Base-by-base conservation (phyloP, 2,329 filamentous ascomycete genomes). In the Penicillium thymicola region DNA sequence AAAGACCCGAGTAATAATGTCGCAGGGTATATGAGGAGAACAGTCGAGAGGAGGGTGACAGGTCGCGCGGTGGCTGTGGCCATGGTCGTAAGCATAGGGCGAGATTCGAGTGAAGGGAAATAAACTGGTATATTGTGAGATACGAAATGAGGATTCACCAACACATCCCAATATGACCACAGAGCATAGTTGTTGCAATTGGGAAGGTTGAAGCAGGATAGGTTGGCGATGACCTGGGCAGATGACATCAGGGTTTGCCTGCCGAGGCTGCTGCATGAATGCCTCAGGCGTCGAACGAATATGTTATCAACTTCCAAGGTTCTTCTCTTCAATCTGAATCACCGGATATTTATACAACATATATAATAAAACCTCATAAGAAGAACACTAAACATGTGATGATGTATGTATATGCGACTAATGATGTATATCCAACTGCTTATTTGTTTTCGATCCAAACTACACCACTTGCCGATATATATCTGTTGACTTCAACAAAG, bases 1-100 rank as follows among this genome's bases (percentile, higher is more conserved):
- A 95, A 69, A 28, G 90, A 89, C 63, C 94, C 94, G 63, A 96
- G 83, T 54, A 91, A 61, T 56, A 99, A 85, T 7, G 92, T 87
- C 27, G 78, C 66, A 4, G 93, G 93, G 77, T 96, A 97, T 58
- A 90, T 76, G 3, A 78, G 72, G 30, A 96, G 82, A 23, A 87
- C 78, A 25, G 81, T 75, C 70, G 95, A 89, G 67, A 87, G 79
- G 55, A 62, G 40, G 49, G 56, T 13, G 8, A 60, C 53, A 44
- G 59, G 57, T 54, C 58, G 57, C 36, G 48, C 32, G 44, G 59
- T 49, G 46, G 59, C 34, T 44, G 62, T 51, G 54, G 63, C 47
- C 63, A 66, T 66, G 46, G 50, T 58, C n/a, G 36, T 43, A 28
- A 40, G 40, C 40, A 52, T 34, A 34, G 11, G 3, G n/a, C 4